These are phyloP conservation scores for Tremellales sp. DNA, from an alignment of 1,284 basidiomycete species.

Conservation along the genomic window DNA sequence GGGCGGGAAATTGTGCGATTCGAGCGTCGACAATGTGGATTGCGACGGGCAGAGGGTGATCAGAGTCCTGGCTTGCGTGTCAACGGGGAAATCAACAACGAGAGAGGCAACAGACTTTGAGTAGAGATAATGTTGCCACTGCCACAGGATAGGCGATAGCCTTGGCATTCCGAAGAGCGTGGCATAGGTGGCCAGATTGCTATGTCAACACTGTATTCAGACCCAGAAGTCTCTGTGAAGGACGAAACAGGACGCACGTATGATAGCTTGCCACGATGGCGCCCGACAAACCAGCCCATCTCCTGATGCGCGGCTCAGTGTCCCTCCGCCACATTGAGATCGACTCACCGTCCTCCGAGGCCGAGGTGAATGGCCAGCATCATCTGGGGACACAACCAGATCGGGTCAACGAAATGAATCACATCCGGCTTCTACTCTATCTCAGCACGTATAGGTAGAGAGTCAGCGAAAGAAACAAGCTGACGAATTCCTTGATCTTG, in stretches of 20 bases:
- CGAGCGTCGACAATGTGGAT: conserved; percentile 53
- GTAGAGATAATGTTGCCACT: conserved; percentile 46
- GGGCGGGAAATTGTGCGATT: conserved; percentile 50
- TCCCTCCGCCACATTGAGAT: conserved; percentile 5
- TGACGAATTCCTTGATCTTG: conserved; percentile 48
- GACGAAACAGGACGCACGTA: conserved; percentile 41
- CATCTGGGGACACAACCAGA: conserved; percentile 55
- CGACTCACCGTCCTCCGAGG: conserved; percentile 43
- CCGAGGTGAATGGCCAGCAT: conserved; percentile 50
- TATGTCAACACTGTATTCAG: conserved; percentile 7
- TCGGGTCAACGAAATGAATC: conserved; percentile 55
- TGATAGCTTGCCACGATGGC: conserved; percentile 56
- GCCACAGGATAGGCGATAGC: conserved; percentile 52
- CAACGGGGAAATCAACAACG: conserved; percentile 5
- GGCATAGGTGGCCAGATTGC: conserved; percentile 55
- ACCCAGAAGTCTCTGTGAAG: neutral
- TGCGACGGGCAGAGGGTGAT: conserved; percentile 56
- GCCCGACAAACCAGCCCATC: conserved; percentile 45
- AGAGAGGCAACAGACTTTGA: conserved; percentile 32
- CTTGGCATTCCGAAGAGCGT: conserved; percentile 55
- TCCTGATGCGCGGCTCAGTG: conserved; percentile 46
- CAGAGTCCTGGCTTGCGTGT: conserved; percentile 36
- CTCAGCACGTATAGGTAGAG: neutral
- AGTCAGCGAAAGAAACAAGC: neutral
- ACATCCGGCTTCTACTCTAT: conserved; percentile 53